Evolutionary conservation across 2,329 filamentous ascomycete species (phyloP).

Genomic region (Colletotrichum cordylinicola): DNA sequence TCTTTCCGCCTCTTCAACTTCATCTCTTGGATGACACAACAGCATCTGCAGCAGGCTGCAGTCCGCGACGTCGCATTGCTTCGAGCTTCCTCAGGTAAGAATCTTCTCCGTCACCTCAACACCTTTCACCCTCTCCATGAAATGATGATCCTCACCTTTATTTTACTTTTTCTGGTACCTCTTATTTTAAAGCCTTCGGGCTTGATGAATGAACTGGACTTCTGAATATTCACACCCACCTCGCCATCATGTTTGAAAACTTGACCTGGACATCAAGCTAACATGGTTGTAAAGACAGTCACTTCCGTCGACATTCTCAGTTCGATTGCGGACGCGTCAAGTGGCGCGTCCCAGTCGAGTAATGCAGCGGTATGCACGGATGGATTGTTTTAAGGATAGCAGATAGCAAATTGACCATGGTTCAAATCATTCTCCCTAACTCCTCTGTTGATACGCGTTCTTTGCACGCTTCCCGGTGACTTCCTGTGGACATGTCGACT

Average conservation of each 20-base stretch:
- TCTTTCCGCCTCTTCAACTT: background rate
- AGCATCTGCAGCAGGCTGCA: background rate
- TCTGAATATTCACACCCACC: conserved; percentile 62
- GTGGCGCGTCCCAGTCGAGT: background rate
- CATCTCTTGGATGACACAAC: background rate
- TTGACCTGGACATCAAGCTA: background rate
- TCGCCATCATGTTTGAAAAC: background rate
- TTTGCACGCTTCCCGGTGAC: background rate
- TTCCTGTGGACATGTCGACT: background rate
- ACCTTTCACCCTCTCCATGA: conserved; percentile 27
- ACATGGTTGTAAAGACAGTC: background rate
- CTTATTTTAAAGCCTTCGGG: conserved; percentile 82
- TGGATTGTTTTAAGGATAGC: background rate
- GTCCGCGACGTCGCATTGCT: background rate
- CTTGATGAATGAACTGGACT: conserved; percentile 86
- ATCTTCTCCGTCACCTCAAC: background rate
- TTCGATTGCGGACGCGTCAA: background rate
- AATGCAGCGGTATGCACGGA: background rate
- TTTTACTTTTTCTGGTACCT: conserved; percentile 90
- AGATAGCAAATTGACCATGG: background rate
- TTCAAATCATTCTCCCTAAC: background rate
- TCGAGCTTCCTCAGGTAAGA: conserved; percentile 38
- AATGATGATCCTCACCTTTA: conserved; percentile 76
- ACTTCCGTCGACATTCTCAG: background rate
- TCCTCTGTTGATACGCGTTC: background rate